Conservation (phyloP, 164 flowering plant genomes). For the Macadamia integrifolia region DNA sequence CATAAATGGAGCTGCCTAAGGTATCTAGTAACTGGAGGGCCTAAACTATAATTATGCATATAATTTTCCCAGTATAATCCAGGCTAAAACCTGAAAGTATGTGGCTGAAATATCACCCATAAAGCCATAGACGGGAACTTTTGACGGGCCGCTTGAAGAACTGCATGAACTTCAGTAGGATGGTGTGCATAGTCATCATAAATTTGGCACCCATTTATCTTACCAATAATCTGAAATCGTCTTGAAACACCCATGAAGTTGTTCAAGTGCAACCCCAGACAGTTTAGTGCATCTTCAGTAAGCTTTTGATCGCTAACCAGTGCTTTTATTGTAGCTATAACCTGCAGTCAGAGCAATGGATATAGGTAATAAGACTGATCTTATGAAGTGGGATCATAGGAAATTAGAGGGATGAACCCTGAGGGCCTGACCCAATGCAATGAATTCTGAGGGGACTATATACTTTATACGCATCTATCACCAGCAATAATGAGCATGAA, state of each 20-base stretch:
- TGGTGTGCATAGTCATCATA: constrained; percentile 55
- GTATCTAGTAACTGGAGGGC: no score
- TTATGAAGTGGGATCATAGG: no score
- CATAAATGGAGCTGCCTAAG: no score
- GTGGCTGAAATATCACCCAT: constrained; percentile 44
- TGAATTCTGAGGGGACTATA: no score
- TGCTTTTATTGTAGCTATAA: constrained; percentile 29
- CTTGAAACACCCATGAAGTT: constrained; percentile 39
- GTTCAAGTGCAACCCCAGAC: constrained; percentile 18
- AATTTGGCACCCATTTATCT: constrained; percentile 26
- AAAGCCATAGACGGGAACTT: constrained; percentile 25
- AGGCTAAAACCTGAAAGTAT: constrained; percentile 36
- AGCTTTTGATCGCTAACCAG: constrained; percentile 15
- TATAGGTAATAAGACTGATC: not conserved
- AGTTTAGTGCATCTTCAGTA: constrained; percentile 19
- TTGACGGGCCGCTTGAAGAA: constrained; percentile 45
- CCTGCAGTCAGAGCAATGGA: constrained; percentile 19
- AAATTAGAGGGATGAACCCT: no score
- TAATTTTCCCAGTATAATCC: not conserved
- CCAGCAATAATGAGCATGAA: no score
- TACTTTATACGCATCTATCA: no score
- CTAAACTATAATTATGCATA: no score
- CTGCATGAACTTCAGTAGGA: constrained; percentile 41
- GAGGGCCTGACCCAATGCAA: no score
- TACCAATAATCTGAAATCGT: constrained; percentile 41